Conservation (phyloP, 495 filamentous ascomycete genomes). For the Bacidia rubella region DNA sequence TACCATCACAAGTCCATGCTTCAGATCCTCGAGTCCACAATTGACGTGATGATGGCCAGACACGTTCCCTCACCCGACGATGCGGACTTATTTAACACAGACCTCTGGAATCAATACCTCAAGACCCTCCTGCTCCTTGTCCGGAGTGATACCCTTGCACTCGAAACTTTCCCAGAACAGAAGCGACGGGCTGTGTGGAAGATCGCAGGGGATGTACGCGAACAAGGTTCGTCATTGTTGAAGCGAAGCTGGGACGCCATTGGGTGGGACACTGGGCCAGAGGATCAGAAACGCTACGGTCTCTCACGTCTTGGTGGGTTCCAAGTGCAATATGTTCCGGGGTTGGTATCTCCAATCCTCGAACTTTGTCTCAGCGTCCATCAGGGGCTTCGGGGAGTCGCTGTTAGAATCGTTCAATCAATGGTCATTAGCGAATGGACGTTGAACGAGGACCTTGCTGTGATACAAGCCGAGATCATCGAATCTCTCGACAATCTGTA, state of each 20-base stretch:
- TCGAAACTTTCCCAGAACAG: slow-evolving; percentile 96
- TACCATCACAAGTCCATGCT: slow-evolving; percentile 90
- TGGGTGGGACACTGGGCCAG: slow-evolving; percentile 81
- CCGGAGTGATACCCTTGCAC: slow-evolving; percentile 70
- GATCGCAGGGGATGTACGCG: slow-evolving; percentile 91
- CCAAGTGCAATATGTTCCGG: slow-evolving; percentile 95
- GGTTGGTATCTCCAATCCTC: slow-evolving; percentile 78
- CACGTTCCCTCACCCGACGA: slow-evolving; percentile 82
- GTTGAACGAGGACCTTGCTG: slow-evolving; percentile 79
- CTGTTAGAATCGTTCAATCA: slow-evolving; percentile 83
- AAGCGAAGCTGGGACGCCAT: slow-evolving; percentile 86
- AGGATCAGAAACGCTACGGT: slow-evolving; percentile 61
- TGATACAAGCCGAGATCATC: slow-evolving; percentile 93
- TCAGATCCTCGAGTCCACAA: slow-evolving; percentile 73
- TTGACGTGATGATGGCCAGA: slow-evolving; percentile 57
- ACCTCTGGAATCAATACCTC: slow-evolving; percentile 90
- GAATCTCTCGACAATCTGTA: slow-evolving; percentile 88
- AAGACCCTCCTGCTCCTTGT: slow-evolving; percentile 78
- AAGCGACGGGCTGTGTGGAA: slow-evolving; percentile 95
- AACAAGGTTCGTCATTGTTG: slow-evolving; percentile 76
- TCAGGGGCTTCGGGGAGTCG: slow-evolving; percentile 75
- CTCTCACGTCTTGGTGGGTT: slow-evolving; percentile 83
- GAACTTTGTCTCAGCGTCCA: slow-evolving; percentile 93
- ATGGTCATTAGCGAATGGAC: slow-evolving; percentile 99
- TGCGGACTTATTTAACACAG: slow-evolving; percentile 82